These are phyloP conservation scores for Tylopilus cervinicoccineus DNA, from an alignment of 768 basidiomycete genomes.

Conservation along the genomic window DNA sequence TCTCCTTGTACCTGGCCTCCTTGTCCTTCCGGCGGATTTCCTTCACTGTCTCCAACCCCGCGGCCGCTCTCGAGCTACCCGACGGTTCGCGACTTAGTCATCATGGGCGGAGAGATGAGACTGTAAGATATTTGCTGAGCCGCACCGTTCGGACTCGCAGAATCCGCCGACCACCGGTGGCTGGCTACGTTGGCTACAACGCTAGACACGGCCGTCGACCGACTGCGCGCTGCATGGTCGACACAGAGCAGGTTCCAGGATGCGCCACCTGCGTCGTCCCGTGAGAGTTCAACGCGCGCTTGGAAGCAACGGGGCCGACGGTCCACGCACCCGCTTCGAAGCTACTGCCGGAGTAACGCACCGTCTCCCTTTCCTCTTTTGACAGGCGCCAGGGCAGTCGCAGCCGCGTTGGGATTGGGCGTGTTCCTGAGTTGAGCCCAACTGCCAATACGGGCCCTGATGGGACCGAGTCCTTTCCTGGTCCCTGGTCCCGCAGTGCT, in stretches of 20 bases:
- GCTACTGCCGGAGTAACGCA: constrained; percentile 53
- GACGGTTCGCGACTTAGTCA: constrained; percentile 38
- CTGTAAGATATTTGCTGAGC: constrained; percentile 39
- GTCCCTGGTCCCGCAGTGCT: constrained; percentile 18
- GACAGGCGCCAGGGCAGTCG: constrained; percentile 21
- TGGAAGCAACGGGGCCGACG: constrained; percentile 30
- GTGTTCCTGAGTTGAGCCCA: constrained; percentile 58
- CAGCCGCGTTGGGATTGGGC: constrained; percentile 30
- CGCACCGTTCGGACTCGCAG: constrained; percentile 33
- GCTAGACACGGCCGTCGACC: constrained; percentile 35
- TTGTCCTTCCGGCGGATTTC: constrained; percentile 41
- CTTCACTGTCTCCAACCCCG: constrained; percentile 43
- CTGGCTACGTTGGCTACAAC: constrained; percentile 12
- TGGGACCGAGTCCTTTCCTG: constrained; percentile 57
- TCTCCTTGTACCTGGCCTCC: constrained; percentile 35
- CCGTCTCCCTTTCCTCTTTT: constrained; percentile 32
- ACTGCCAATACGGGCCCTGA: constrained; percentile 69
- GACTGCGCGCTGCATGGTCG: constrained; percentile 41
- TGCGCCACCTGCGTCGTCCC: constrained; percentile 58
- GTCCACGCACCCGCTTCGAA: constrained; percentile 65
- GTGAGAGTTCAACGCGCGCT: constrained; percentile 30
- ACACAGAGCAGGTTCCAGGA: constrained; percentile 59
- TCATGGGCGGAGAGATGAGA: constrained; percentile 48
- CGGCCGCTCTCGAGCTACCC: constrained; percentile 38
- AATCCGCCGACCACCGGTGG: constrained; percentile 31